Evolutionary conservation across 1,284 basidiomycete genomes (phyloP), one percentile per base, ranked within the genome.

Genomic region (Macrocystidia cucumis): DNA sequence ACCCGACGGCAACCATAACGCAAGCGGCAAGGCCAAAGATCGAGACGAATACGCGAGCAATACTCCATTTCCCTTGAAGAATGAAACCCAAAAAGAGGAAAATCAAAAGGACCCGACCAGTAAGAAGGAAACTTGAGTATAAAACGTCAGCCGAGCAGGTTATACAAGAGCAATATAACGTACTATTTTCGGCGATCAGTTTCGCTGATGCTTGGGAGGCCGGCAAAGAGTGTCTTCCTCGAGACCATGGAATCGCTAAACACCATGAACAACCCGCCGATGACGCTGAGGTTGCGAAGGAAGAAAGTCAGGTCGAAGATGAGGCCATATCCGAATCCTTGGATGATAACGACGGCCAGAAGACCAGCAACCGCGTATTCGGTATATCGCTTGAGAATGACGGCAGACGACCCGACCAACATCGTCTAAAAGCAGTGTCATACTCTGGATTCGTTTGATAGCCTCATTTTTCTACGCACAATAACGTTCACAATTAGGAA

Each of bases 231-330:
- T 51, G 84, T 82, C 65, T 86, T 91, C 61, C 85, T 77, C 25
- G 78, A 84, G 45, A 86, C 71, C 68, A 98, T 84, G 2, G 89
- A 88, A 59, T 98, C 96, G 44, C 86, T 92, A 62, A 99, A 91
- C 33, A 98, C 93, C 96, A 99, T 98, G 55, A 95, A 78, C 29
- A 95, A 74, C 31, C 91, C 91, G 41, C 91, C 91, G 41, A 95
- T 84, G 51, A 95, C 91, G 43, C 82, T 87, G 30, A 95, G 69
- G 63, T 93, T 95, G 56, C 91, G 87, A 29, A 98, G 83, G 90
- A 99, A 99, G 74, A 99, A 99, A 65, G 91, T 98, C 54, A 98
- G 71, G 72, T 98, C 96, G 57, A 93, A 95, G 49, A 95, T 91
- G 52, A 95, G 82, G 18, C 91, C 91, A 56, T 95, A 95, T 45